Evolutionary conservation across 2,329 filamentous ascomycete species (phyloP), one percentile per base, ranked within the genome.

Genomic region (Lasiodiplodia theobromae): DNA sequence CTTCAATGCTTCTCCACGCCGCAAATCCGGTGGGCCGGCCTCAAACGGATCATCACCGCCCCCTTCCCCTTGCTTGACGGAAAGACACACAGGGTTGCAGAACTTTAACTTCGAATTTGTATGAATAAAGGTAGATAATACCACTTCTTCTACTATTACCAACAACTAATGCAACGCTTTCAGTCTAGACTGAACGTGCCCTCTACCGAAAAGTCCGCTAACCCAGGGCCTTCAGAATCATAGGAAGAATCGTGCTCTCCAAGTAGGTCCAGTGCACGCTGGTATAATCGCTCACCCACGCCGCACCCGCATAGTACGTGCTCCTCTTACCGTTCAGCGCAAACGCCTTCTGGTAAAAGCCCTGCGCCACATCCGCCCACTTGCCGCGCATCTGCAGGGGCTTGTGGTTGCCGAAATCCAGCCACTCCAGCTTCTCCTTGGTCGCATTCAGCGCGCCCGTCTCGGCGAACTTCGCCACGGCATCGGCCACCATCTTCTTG

Each of bases 221-320:
- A n/a, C 53, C 56, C 56, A 60, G 14, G 4, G 56, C 37, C 37
- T 60, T 4, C 31, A 60, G 40, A 6, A 60, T 21, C 56, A 44
- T 44, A 11, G 56, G 56, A 23, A 60, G 14, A 11, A 60, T 60
- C 6, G 31, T 37, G 14, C 38, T 60, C 38, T 60, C 56, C 37
- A 60, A n/a, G 7, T 60, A 60, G 14, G 14, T 60, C 56, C 56
- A 60, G 28, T 60, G 56, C 23, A 60, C 56, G 3, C 56, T 60
- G 14, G 56, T 60, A 44, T 60, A 60, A 44, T 60, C 56, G 11
- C 56, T 60, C 34, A 76, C 70, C 71, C 75, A 76, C 12, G 75
- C 71, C n/a, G 72, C 72, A 3, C 76, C 76, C 3, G 73, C 76
- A 66, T 69, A 77, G 54, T 67, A 77, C 8, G 74, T 77, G 25